Evolutionary conservation across 371 early-diverging fungal species (phyloP).

Genomic region (Apophysomyces ossiformis): DNA sequence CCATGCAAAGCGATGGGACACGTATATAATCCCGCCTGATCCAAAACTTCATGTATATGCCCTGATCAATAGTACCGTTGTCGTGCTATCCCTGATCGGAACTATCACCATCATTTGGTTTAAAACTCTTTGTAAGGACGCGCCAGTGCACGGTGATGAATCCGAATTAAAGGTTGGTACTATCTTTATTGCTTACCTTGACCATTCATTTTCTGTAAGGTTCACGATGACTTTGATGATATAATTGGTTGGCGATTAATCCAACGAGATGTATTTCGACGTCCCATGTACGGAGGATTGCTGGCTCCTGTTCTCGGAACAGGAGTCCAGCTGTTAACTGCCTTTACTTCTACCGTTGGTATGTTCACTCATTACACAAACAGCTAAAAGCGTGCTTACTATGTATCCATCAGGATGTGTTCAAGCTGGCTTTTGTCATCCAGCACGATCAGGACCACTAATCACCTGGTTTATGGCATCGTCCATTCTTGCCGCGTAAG

Average conservation of each 20-base stretch:
- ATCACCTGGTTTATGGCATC: conserved; percentile 23
- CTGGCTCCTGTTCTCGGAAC: conserved; percentile 50
- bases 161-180: conserved; percentile 24
- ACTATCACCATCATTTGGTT: conserved; percentile 34
- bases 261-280: conserved; percentile 50
- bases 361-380: conserved; percentile 2
- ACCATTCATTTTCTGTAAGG: background rate
- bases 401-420: conserved; percentile 11
- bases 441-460: conserved; percentile 42
- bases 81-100: conserved; percentile 20
- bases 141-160: conserved; percentile 16
- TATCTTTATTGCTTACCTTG: background rate
- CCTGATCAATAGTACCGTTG: conserved; percentile 35
- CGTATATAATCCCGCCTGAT: conserved; percentile 36
- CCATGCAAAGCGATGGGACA: conserved; percentile 36
- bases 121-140: conserved; percentile 37
- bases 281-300: conserved; percentile 52
- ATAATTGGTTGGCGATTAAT: conserved; percentile 51
- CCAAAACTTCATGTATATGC: conserved; percentile 35
- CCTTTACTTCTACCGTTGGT: conserved; percentile 27
- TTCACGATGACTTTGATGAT: conserved; percentile 47
- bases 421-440: conserved; percentile 29
- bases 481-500: conserved; percentile 36
- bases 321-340: conserved; percentile 40
- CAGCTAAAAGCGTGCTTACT: background rate